Evolutionary conservation across 2,329 filamentous ascomycete species (phyloP).

Genomic region (Cercospora zeae-maydis): DNA sequence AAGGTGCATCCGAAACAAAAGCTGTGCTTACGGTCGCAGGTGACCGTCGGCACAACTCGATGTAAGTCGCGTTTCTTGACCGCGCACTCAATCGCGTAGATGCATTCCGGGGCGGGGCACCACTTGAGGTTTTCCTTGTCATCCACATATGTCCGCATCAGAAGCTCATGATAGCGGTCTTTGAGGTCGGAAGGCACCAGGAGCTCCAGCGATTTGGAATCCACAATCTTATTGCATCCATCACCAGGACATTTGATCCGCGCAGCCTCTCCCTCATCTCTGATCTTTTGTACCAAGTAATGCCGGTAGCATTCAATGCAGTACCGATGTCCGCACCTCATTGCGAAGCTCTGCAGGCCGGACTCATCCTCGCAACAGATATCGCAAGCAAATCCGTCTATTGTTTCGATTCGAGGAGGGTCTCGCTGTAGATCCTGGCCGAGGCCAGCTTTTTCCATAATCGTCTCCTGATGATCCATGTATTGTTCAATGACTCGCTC

Average conservation of each 20-base stretch:
- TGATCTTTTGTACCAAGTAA: conserved; percentile 89
- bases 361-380: conserved; percentile 92
- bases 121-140: conserved; percentile 94
- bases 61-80: conserved; percentile 85
- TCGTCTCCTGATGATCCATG: conserved; percentile 79
- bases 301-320: conserved; percentile 90
- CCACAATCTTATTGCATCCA: conserved; percentile 83
- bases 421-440: conserved; percentile 57
- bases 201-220: conserved; percentile 80
- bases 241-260: conserved; percentile 90
- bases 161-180: conserved; percentile 72
- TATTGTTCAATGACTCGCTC: conserved; percentile 92
- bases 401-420: conserved; percentile 64
- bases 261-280: conserved; percentile 90
- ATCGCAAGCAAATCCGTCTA: conserved; percentile 81
- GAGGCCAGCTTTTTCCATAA: conserved; percentile 80
- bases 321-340: conserved; percentile 92
- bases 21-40: conserved; percentile 75
- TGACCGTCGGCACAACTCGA: conserved; percentile 82
- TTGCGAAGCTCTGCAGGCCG: conserved; percentile 76
- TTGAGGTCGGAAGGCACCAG: conserved; percentile 59
- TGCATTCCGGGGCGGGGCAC: conserved; percentile 97
- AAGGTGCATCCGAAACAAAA: conserved; percentile 96
- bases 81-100: conserved; percentile 83
- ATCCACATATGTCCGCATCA: conserved; percentile 93